Evolutionary conservation across 805 yeast genomes (phyloP), one percentile per base, ranked within the genome.

Genomic region (Ogataea populi-albae): DNA sequence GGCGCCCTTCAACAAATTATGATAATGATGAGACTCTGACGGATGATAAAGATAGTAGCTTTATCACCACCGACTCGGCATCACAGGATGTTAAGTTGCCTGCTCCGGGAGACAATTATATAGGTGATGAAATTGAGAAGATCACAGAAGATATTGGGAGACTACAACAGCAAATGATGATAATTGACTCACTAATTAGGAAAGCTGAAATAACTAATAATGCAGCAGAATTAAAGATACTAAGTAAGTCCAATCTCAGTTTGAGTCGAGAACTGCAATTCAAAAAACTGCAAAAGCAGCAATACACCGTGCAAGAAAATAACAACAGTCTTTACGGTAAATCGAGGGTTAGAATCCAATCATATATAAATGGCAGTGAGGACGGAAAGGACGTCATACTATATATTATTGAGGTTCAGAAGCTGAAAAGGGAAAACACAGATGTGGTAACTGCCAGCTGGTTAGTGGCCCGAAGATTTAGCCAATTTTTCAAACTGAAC

Each of bases 121-220:
- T 84, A 5, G 70, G 80, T 2, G 86, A 81, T 38, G 85, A 81
- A 37, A 85, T 89, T 28, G 65, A 65, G 3, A 70, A 66, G n/a
- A 56, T 88, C 11, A 65, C 72, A 2, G 56, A 65, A 2, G 85
- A 80, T 10, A 75, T 86, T 5, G 76, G 69, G 17, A 71, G 69
- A 34, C 60, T 85, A 17, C 66, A 69, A 23, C 73, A 75, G 38
- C 95, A 89, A 54, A 62, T 76, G 26, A 66, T 67, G 4, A 75
- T 89, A 17, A 59, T 91, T 25, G 75, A 72, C 10, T 81, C 91
- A 4, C 64, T 91, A 30, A 57, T 86, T 25, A 66, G 70, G 29
- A 91, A 91, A 53, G 96, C 97, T 0, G 95, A 86, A 49, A 63
- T 91, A 21, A 86, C 94, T 0, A 84, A 86, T 55, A 85, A 85